These are phyloP conservation scores for Amniculicola lignicola DNA, from an alignment of 495 filamentous ascomycete species.

Conservation along the genomic window DNA sequence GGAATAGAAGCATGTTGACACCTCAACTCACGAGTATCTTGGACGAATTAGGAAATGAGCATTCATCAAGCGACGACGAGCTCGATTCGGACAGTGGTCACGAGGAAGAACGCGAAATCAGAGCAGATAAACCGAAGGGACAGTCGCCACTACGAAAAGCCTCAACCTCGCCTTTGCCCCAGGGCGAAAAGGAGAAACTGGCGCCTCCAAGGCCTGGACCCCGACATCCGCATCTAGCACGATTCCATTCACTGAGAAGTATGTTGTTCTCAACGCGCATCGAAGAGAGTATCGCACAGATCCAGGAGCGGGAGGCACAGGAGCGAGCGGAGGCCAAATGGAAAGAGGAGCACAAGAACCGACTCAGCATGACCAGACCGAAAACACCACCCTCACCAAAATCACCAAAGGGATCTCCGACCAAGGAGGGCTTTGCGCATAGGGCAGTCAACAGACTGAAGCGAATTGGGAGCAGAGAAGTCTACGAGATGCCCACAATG, in stretches of 20 bases:
- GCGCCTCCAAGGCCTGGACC: constrained; percentile 8
- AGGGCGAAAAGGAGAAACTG: neutral
- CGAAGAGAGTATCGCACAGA: neutral
- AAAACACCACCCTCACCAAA: constrained; percentile 24
- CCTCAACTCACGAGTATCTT: constrained; percentile 21
- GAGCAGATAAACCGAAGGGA: neutral
- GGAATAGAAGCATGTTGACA: constrained; percentile 6
- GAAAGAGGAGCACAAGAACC: constrained; percentile 10
- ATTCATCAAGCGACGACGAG: constrained; percentile 2
- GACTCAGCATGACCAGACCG: constrained; percentile 13
- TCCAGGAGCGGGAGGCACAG: neutral
- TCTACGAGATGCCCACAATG: neutral
- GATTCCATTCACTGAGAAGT: constrained; percentile 24
- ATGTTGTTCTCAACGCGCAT: constrained; percentile 17
- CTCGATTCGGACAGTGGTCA: neutral
- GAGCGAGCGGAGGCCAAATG: constrained; percentile 12
- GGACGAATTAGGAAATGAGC: constrained; percentile 10
- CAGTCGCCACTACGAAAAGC: neutral
- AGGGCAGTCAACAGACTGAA: constrained; percentile 8
- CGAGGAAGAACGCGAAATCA: neutral
- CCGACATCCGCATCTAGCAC: constrained; percentile 17
- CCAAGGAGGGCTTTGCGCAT: constrained; percentile 15
- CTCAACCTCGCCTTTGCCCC: neutral
- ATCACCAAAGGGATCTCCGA: neutral
- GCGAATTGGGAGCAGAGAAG: constrained; percentile 19